Evolutionary conservation across 495 filamentous ascomycete genomes (phyloP).

Genomic region (Zalerion maritima): DNA sequence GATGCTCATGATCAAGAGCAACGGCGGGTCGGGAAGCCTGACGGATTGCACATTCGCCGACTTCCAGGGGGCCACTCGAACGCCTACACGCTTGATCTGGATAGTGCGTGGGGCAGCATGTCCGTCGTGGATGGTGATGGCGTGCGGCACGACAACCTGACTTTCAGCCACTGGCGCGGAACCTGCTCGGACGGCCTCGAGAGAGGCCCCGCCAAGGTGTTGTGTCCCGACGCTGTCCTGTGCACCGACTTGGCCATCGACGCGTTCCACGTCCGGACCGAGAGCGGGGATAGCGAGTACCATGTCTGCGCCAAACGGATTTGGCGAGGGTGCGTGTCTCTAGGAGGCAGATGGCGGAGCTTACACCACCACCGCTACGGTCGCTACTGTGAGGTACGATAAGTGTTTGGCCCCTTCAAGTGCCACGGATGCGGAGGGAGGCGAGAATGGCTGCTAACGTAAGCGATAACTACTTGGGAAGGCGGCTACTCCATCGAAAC

Average conservation of each 20-base stretch:
- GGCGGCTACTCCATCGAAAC: too few species aligned
- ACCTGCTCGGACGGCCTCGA: slow-evolving; percentile 32
- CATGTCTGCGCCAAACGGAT: slow-evolving; percentile 7
- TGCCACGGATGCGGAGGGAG: too few species aligned
- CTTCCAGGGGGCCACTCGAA: slow-evolving; percentile 38
- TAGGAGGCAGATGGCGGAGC: too few species aligned
- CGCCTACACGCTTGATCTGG: slow-evolving; percentile 34
- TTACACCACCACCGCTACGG: too few species aligned
- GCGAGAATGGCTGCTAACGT: too few species aligned
- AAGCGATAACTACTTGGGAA: too few species aligned
- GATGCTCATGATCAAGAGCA: slow-evolving; percentile 50
- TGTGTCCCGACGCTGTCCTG: slow-evolving; percentile 14
- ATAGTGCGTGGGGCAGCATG: slow-evolving; percentile 11
- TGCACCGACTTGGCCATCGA: slow-evolving; percentile 37
- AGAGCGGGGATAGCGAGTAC: slow-evolving; percentile 13
- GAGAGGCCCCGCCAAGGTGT: slow-evolving; percentile 34
- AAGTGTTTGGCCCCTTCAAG: too few species aligned
- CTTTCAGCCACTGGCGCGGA: slow-evolving; percentile 42
- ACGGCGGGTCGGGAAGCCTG: slow-evolving; percentile 29
- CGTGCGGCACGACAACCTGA: slow-evolving; percentile 35
- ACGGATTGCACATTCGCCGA: slow-evolving; percentile 38
- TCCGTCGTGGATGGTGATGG: slow-evolving; percentile 22
- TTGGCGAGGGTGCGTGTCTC: slow-evolving; percentile 4
- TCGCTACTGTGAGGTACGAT: too few species aligned
- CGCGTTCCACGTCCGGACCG: slow-evolving; percentile 46